Percentiles rank a stretch among this genome's conserved stretches.
These are phyloP conservation scores for Teunomyces panamensis DNA, from an alignment of 805 yeast genomes.

Conservation along the genomic window DNA sequence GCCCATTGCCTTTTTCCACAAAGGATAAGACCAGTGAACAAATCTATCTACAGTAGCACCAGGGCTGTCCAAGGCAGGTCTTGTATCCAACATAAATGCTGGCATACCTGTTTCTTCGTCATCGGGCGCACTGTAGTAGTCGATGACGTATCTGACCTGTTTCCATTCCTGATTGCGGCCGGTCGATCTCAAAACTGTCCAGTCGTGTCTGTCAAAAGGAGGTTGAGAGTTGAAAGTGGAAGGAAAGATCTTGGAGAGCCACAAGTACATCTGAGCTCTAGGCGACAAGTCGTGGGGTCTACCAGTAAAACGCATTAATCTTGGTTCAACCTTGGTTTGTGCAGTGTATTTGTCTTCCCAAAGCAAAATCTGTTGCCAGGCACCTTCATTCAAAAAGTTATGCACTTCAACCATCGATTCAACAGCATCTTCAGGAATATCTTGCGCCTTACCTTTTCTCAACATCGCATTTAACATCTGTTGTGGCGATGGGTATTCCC, in stretches of 20 bases:
- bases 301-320: slow-evolving; percentile 85
- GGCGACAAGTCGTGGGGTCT: slow-evolving; percentile 87
- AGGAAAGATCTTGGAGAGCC: slow-evolving; percentile 71
- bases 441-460: slow-evolving; percentile 85
- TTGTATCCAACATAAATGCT: slow-evolving; percentile 85
- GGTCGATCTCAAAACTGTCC: slow-evolving; percentile 82
- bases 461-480: slow-evolving; percentile 99
- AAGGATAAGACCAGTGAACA: slow-evolving; percentile 61
- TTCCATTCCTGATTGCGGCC: slow-evolving; percentile 52
- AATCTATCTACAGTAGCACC: slow-evolving; percentile 67
- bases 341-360: slow-evolving; percentile 83
- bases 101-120: slow-evolving; percentile 86
- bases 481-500: slow-evolving; percentile 99
- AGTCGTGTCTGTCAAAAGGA: slow-evolving; percentile 98
- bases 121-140: slow-evolving; percentile 94
- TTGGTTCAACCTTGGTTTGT: slow-evolving; percentile 58
- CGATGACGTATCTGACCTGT: slow-evolving; percentile 87
- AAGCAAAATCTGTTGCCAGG: slow-evolving; percentile 88
- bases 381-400: slow-evolving; percentile 94
- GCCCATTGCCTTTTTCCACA: slow-evolving; percentile 72
- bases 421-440: slow-evolving; percentile 91
- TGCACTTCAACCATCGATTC: slow-evolving; percentile 97
- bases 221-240: slow-evolving; percentile 67
- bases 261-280: slow-evolving; percentile 68
- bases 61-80: slow-evolving; percentile 85